phyloP scores from a whole-genome alignment of 2,329 filamentous ascomycete genomes.

The Incumbomyces delicatus region DNA sequence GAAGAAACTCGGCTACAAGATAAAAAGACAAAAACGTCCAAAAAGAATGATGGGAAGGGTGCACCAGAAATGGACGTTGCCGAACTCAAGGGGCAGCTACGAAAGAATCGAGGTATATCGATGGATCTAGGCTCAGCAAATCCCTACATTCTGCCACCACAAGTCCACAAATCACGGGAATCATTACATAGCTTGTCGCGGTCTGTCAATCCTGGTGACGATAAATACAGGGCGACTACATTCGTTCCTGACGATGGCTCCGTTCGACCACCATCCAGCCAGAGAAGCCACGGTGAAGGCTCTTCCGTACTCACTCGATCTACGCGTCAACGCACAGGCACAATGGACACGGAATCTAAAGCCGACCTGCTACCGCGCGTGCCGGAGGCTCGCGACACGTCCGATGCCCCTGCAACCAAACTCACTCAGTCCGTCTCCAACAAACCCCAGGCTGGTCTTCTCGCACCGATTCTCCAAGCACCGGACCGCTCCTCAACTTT shows the following conservation, averaged over 20 bases:
- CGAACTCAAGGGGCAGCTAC: slow-evolving; percentile 33
- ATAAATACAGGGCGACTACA: slow-evolving; percentile 64
- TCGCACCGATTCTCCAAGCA: slow-evolving; percentile 11
- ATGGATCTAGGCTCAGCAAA: slow-evolving; percentile 62
- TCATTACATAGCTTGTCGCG: slow-evolving; percentile 79
- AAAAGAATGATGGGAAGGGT: slow-evolving; percentile 28
- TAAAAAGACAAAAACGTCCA: slow-evolving; percentile 29
- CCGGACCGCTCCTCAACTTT: slow-evolving; percentile 14
- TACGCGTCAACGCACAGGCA: slow-evolving; percentile 25
- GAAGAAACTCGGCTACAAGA: slow-evolving; percentile 38
- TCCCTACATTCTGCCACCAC: slow-evolving; percentile 88
- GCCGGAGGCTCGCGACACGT: slow-evolving; percentile 32
- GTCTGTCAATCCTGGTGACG: slow-evolving; percentile 62
- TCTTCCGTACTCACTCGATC: slow-evolving; percentile 45
- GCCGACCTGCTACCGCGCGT: slow-evolving; percentile 49
- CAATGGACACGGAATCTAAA: slow-evolving; percentile 9
- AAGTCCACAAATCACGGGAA: slow-evolving; percentile 66
- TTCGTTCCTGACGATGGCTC: slow-evolving; percentile 44
- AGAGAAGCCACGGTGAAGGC: slow-evolving; percentile 35
- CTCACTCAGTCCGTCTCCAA: not conserved
- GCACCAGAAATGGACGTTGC: slow-evolving; percentile 51
- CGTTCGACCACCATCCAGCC: slow-evolving; percentile 28
- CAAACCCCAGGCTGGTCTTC: slow-evolving; percentile 10
- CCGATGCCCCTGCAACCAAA: slow-evolving; percentile 9
- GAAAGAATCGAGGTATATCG: slow-evolving; percentile 42